Conservation (phyloP, 352 stramenopile species). For the Phytophthora fragariae region DNA sequence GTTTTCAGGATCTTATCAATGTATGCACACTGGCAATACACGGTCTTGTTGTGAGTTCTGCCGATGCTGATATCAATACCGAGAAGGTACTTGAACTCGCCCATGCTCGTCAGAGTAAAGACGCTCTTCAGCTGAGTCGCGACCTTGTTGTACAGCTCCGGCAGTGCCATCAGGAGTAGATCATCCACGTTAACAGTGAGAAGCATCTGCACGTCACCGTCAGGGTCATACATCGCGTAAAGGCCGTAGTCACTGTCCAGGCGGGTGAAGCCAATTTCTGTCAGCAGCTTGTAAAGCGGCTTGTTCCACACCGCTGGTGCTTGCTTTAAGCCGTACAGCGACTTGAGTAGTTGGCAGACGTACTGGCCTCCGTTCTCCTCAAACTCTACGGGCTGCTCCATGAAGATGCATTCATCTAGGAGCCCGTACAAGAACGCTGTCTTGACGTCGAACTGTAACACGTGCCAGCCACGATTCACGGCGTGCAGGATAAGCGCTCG, state of each 20-base stretch:
- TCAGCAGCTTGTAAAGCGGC: slow-evolving; percentile 1
- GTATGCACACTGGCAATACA: slow-evolving; percentile 7
- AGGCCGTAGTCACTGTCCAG: slow-evolving; percentile 16
- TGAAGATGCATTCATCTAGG: neutral
- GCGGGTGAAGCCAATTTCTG: neutral
- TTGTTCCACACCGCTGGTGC: slow-evolving; percentile 17
- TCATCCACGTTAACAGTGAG: slow-evolving; percentile 24
- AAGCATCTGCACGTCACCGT: slow-evolving; percentile 1
- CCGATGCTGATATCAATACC: slow-evolving; percentile 18
- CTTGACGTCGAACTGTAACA: neutral
- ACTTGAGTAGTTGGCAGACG: neutral
- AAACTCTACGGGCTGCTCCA: neutral
- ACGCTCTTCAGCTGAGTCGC: neutral
- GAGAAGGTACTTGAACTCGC: slow-evolving; percentile 15
- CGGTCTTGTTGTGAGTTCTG: slow-evolving; percentile 1
- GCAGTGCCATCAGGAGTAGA: slow-evolving; percentile 8
- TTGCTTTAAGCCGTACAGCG: neutral
- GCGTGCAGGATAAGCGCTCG: neutral
- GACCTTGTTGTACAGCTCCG: neutral
- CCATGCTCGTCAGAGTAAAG: slow-evolving; percentile 34
- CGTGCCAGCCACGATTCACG: neutral
- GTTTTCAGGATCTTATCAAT: slow-evolving; percentile 14
- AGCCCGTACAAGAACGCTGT: neutral
- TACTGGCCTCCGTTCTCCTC: neutral
- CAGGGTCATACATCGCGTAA: slow-evolving; percentile 9